These are phyloP conservation scores for Nephelium lappaceum DNA, from an alignment of 345 rosid species.

Conservation along the genomic window DNA sequence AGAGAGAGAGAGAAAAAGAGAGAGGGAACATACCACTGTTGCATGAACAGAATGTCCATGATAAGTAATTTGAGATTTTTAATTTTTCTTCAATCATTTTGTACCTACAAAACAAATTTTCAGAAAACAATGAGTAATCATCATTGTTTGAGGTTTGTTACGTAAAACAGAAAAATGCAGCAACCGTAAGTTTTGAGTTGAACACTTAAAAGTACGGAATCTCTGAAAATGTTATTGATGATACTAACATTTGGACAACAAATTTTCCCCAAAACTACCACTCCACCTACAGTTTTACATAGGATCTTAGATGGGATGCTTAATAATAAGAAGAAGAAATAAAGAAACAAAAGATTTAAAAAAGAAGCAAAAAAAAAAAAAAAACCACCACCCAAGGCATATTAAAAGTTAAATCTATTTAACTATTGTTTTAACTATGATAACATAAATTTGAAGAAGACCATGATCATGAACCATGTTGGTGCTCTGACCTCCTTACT, in stretches of 20 bases:
- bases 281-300: neutral
- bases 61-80: conserved; percentile 68
- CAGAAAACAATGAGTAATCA: conserved; percentile 18
- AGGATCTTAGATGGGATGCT: neutral
- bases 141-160: conserved; percentile 9
- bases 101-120: conserved; percentile 58
- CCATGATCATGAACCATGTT: neutral
- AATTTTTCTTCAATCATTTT: conserved; percentile 76
- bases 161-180: conserved; percentile 1
- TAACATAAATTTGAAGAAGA: neutral
- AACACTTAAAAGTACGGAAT: neutral
- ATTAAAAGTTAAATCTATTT: neutral
- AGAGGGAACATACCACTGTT: conserved; percentile 49
- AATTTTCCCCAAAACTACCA: neutral
- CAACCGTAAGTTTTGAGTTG: neutral
- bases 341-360: too few species aligned
- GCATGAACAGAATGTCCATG: conserved; percentile 96
- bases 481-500: neutral
- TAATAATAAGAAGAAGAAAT: neutral
- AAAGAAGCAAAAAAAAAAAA: too few species aligned
- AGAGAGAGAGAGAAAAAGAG: neutral
- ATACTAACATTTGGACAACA: neutral
- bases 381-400: neutral
- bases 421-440: neutral
- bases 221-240: neutral